Conservation (phyloP, 73 alveolate species). For the Blepharisma stoltei region DNA sequence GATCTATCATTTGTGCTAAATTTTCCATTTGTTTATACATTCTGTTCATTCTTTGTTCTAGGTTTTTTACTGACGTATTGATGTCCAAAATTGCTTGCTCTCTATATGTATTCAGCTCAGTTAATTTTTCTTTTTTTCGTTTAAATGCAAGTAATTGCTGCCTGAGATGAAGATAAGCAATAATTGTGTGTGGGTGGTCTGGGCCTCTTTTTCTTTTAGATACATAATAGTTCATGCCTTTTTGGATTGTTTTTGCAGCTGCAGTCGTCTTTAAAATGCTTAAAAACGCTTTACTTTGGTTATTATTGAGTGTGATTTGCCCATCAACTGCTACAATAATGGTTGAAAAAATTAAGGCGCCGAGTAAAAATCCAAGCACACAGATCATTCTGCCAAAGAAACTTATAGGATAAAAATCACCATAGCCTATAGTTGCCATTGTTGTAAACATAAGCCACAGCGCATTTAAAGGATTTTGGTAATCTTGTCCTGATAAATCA, state of each 20-base stretch:
- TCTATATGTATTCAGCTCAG: neutral
- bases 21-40: too few relatives aligned
- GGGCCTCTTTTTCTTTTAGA: neutral
- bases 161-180: neutral
- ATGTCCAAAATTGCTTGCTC: neutral
- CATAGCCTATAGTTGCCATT: conserved; percentile 25
- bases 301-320: conserved; percentile 1
- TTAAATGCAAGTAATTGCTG: neutral
- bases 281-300: conserved; percentile 8
- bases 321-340: conserved; percentile 5
- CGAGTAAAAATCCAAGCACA: conserved; percentile 2
- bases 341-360: neutral
- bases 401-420: conserved; percentile 15
- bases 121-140: conserved; percentile 8
- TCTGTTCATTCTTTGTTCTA: too few relatives aligned
- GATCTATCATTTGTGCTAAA: too few relatives aligned
- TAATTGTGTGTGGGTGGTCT: neutral
- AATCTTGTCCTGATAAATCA: neutral
- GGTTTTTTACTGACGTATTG: neutral
- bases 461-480: conserved; percentile 2
- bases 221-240: neutral
- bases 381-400: conserved; percentile 3
- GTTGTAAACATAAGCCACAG: conserved; percentile 20
- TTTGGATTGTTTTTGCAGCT: conserved; percentile 12
- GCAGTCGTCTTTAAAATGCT: neutral